Evolutionary conservation across 345 rosid genomes (phyloP).

Genomic region (Hibiscus mutabilis): DNA sequence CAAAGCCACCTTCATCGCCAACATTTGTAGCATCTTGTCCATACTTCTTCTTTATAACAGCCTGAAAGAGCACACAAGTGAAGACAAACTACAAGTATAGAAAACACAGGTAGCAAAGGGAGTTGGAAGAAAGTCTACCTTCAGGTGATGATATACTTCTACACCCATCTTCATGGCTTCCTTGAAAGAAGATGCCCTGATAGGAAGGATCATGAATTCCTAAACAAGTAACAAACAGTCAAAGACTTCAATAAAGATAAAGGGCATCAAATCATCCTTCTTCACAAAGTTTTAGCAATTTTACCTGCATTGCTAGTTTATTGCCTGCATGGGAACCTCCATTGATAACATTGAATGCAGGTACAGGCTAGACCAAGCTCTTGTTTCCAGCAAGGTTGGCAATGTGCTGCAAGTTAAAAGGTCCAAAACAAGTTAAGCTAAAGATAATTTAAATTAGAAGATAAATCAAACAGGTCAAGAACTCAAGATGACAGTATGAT

Average conservation of each 20-base stretch:
- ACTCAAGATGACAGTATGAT: not conserved
- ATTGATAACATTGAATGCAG: constrained; percentile 65
- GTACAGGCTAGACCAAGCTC: constrained; percentile 56
- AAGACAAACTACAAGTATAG: not conserved
- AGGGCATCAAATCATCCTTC: not conserved
- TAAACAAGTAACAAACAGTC: constrained; percentile 11
- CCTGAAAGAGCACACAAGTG: constrained; percentile 19
- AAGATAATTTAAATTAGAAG: not conserved
- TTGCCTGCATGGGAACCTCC: constrained; percentile 74
- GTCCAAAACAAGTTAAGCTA: not conserved
- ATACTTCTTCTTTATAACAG: constrained; percentile 58
- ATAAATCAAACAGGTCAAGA: not conserved
- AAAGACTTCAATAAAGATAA: constrained; percentile 6
- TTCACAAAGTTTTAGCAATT: not conserved
- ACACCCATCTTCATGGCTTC: constrained; percentile 80
- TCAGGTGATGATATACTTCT: constrained; percentile 64
- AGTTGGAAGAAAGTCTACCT: constrained; percentile 25
- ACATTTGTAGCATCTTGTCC: constrained; percentile 65
- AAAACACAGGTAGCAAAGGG: not conserved
- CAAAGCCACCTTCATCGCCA: constrained; percentile 66
- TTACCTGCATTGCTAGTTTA: constrained; percentile 64
- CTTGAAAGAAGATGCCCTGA: constrained; percentile 58
- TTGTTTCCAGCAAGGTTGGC: constrained; percentile 66
- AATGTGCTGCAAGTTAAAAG: constrained; percentile 44
- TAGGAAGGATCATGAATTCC: constrained; percentile 74